Base-by-base conservation (phyloP, 768 basidiomycete species). In the Paxillus involutus region DNA sequence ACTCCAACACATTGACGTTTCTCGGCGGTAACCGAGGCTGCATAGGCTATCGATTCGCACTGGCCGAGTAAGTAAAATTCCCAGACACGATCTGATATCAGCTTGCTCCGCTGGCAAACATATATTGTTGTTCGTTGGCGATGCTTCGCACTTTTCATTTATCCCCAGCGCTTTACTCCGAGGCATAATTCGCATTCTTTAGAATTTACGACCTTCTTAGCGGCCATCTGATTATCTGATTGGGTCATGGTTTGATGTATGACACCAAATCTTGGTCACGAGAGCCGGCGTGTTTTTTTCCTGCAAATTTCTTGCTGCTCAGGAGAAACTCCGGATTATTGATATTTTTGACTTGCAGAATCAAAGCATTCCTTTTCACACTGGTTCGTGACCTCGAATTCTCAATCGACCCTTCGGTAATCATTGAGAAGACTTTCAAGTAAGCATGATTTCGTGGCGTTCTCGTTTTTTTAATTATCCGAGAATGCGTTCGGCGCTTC, bases 391-490 rank as follows among this genome's bases (percentile, higher is more conserved):
- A 85, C 70, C 68, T 84, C 49, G 79, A 80, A 62, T 81, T 83
- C 71, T 67, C 75, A 44, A 72, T 78, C 19, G 80, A 82, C 61
- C 73, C 78, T 24, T 66, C 72, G 49, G 67, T 82, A 59, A 76
- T 82, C 59, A 79, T 84, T 59, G 81, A 85, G 74, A 85, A 85
- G 73, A 80, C 75, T 45, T 75, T 82, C 66, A 84, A 84, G 83
- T 86, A 64, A 74, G 82, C 39, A 56, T 35, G 30, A 56, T 52
- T 51, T 5, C 26, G 44, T 65, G 58, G 60, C 52, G 47, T 47
- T 59, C 47, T 53, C 60, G 59, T 51, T 48, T 53, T 57, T 60
- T 60, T 58, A 52, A 61, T 69, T 62, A 60, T 59, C 51, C 56
- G 60, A 55, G 52, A 37, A 52, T n/a, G 48, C 49, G 44, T 46